Base-by-base conservation (phyloP, 352 stramenopile species). In the Halophytophthora batemanensis region DNA sequence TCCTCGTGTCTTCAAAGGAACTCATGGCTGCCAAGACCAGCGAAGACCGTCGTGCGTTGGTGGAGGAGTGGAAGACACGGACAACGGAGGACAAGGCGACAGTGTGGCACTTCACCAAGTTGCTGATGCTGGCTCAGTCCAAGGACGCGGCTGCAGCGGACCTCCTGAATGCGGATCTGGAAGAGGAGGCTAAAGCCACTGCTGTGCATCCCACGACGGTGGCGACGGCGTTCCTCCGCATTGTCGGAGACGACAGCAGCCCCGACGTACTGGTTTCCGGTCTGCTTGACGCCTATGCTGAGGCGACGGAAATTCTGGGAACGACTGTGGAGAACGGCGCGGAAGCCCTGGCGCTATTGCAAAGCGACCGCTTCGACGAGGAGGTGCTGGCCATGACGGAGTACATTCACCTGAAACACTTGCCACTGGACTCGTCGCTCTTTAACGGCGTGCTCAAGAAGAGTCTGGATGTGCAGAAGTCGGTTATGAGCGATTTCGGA, bases 401-500 rank as follows among this genome's bases (percentile, higher is more conserved):
- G 11, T 86, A 69, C 28, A 87, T 91, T 34, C 66, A 77, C n/a
- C 50, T 66, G 25, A 96, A 95, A 64, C 81, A 93, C 44, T 29
- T 97, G 25, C 80, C 77, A 19, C 54, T 93, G 15, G 69, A 79
- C 19, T 92, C 64, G 7, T 79, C 80, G 29, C 59, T 91, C 7
- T 89, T 97, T 34, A 97, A 97, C 54, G 90, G 90, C 29, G 71
- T 96, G 29, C 38, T 97, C 3, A 71, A 77, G 29, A 77, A 67
- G 13, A 67, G 81, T 37, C 43, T 89, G 15, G 74, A 91, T 28
- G 43, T 96, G 29, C 75, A 95, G 61, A 65, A 61, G 29, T 64
- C 82, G 2, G 71, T 96, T 42, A 93, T 96, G 77, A 50, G 48
- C 6, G 69, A 87, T 45, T 74, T 96, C 22, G 78, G 79, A 2